phyloP scores from a whole-genome alignment of 345 rosid genomes.

The Chamaenerion angustifolium region DNA sequence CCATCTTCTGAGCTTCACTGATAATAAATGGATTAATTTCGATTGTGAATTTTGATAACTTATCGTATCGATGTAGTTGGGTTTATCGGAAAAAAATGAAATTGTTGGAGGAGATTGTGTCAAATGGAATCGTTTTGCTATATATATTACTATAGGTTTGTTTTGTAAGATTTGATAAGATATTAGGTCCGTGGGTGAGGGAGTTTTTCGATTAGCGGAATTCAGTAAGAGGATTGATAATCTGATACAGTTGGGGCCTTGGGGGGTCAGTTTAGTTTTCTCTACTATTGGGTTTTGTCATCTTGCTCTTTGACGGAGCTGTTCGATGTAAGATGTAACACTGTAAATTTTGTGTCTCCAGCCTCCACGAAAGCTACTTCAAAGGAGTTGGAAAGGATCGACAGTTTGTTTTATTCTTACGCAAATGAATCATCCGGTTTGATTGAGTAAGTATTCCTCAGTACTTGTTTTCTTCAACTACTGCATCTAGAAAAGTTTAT shows the following conservation, averaged over 20 bases:
- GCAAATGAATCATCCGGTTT: conserved; percentile 59
- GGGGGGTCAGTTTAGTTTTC: too few species aligned
- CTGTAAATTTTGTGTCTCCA: conserved; percentile 18
- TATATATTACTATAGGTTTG: not conserved
- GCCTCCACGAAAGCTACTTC: conserved; percentile 82
- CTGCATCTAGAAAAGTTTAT: not conserved
- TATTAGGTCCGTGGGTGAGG: not conserved
- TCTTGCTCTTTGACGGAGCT: not conserved
- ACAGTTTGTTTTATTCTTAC: conserved; percentile 50
- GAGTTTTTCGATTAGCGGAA: not conserved
- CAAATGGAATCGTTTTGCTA: not conserved
- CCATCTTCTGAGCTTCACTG: too few species aligned
- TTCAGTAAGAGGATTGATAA: too few species aligned
- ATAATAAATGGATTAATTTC: too few species aligned
- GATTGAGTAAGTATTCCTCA: conserved; percentile 62
- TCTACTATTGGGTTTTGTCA: not conserved
- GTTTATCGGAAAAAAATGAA: too few species aligned
- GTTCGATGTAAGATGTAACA: too few species aligned
- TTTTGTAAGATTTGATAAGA: not conserved
- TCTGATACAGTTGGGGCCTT: too few species aligned
- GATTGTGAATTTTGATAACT: too few species aligned
- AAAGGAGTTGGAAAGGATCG: conserved; percentile 89
- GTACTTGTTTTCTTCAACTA: not conserved
- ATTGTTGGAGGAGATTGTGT: too few species aligned
- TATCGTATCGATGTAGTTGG: too few species aligned